Base-by-base conservation (phyloP, 306 rosid genomes). In the Cajanus cajan region DNA sequence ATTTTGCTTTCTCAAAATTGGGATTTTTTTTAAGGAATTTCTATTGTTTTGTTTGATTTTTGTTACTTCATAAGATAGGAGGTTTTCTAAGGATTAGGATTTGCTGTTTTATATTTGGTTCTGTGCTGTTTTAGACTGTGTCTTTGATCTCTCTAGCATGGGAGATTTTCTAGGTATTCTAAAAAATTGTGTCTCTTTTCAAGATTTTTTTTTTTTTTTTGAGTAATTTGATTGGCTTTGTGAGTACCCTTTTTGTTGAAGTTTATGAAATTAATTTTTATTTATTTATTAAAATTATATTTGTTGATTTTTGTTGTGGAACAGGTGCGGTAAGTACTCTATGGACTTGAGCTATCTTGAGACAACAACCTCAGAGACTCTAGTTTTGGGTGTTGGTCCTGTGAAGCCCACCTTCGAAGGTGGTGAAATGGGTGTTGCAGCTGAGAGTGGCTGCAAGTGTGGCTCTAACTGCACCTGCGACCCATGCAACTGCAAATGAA, bases 401-500 rank as follows among this genome's bases (percentile, higher is more conserved):
- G 34, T 19, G 44, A 82, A 68, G 78, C 44, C 88, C 2, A 65
- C 82, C 21, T 71, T 78, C 0, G 92, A 85, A 67, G 85, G 83
- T 34, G 58, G 84, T 72, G 97, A 89, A 77, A 81, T 82, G 84
- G 86, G 81, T 7, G 84, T 50, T 19, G 82, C 47, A 0, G 85
- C 86, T 6, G 96, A 81, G 80, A 64, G 34, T 33, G 89, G 92
- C 41, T 92, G 97, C 91, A 89, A 86, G 83, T 92, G 97, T 47
- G 91, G 94, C 28, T 61, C 64, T 16, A 86, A 71, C 88, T 92
- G 96, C 91, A 73, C 76, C 2, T 92, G 97, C 62, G 64, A 90
- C 72, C 96, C 97, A 2, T 92, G 97, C 90, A 87, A 36, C 51
- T 92, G 97, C 77, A 77, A 90, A 69, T 88, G 91, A 89, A 43